Evolutionary conservation across 768 basidiomycete species (phyloP).

Genomic region (Lentinula detonsa): DNA sequence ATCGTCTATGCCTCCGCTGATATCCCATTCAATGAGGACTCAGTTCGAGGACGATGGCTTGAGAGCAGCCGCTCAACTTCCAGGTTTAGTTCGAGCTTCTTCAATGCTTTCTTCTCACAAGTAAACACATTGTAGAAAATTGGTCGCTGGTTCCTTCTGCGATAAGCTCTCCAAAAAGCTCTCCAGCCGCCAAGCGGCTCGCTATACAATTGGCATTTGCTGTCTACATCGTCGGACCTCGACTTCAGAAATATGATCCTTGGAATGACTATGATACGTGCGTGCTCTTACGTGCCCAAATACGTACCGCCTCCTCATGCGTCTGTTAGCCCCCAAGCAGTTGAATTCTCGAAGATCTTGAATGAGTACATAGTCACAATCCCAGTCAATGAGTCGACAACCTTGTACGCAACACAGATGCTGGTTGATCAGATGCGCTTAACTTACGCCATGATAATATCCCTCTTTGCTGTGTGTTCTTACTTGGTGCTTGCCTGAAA

Average conservation of each 20-base stretch:
- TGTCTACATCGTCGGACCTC: conserved; percentile 45
- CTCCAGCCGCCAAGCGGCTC: conserved; percentile 57
- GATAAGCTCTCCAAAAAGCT: conserved; percentile 42
- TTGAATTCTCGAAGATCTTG: conserved; percentile 12
- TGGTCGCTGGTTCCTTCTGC: conserved; percentile 44
- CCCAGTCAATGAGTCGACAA: conserved; percentile 9
- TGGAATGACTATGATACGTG: conserved; percentile 13
- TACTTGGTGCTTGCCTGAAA: background rate
- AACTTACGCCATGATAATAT: conserved; percentile 33
- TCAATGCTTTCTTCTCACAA: background rate
- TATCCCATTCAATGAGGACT: conserved; percentile 22
- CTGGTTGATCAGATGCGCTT: conserved; percentile 23
- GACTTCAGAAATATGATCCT: conserved; percentile 21
- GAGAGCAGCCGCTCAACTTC: conserved; percentile 62
- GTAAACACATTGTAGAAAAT: conserved; percentile 29
- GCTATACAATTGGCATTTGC: conserved; percentile 51
- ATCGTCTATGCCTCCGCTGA: conserved; percentile 4
- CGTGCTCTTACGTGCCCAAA: background rate
- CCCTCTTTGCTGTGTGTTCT: conserved; percentile 32
- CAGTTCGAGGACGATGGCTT: conserved; percentile 47
- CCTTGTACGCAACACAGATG: conserved; percentile 10
- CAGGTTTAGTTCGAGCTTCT: conserved; percentile 30
- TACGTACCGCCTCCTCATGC: background rate
- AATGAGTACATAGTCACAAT: conserved; percentile 13
- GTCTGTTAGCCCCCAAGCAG: conserved; percentile 1